Evolutionary conservation across 352 stramenopile species (phyloP).

Genomic region (Phytopythium aichiense): DNA sequence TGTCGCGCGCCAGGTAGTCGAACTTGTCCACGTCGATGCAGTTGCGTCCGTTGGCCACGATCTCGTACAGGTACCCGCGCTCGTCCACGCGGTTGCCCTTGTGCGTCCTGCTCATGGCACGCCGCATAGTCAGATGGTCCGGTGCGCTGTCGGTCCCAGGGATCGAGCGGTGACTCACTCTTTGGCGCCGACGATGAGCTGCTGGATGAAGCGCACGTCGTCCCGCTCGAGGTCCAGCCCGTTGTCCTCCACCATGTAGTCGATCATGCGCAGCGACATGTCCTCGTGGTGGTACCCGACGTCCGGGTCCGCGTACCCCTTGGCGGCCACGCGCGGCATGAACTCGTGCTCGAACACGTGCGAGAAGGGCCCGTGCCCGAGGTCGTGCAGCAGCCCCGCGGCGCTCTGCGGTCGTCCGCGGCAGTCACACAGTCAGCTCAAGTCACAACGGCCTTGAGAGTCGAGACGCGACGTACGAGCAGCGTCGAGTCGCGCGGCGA

Average conservation of each 20-base stretch:
- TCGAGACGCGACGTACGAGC: constrained; percentile 24
- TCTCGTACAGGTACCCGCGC: constrained; percentile 87
- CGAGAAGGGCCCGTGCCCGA: constrained; percentile 94
- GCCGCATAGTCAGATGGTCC: too few relatives aligned
- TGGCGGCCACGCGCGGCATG: constrained; percentile 54
- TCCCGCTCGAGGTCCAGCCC: constrained; percentile 65
- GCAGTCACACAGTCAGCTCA: not conserved
- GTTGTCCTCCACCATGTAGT: constrained; percentile 80
- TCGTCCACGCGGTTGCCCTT: constrained; percentile 39
- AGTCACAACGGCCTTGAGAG: not conserved
- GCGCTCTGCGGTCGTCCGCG: constrained; percentile 35
- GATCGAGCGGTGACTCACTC: constrained; percentile 21
- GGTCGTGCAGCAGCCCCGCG: constrained; percentile 77
- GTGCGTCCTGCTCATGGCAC: constrained; percentile 31
- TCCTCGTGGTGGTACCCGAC: constrained; percentile 74
- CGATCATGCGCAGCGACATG: constrained; percentile 78
- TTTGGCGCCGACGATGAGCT: constrained; percentile 80
- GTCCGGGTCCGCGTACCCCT: constrained; percentile 19
- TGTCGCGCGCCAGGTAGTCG: constrained; percentile 88
- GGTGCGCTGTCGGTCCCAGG: too few relatives aligned
- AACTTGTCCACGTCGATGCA: constrained; percentile 93
- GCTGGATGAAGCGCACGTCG: constrained; percentile 73
- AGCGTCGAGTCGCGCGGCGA: constrained; percentile 79
- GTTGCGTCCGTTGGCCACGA: constrained; percentile 89
- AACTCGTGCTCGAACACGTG: constrained; percentile 95